Conservation (phyloP, 495 filamentous ascomycete species). For the Penicillium arizonense region DNA sequence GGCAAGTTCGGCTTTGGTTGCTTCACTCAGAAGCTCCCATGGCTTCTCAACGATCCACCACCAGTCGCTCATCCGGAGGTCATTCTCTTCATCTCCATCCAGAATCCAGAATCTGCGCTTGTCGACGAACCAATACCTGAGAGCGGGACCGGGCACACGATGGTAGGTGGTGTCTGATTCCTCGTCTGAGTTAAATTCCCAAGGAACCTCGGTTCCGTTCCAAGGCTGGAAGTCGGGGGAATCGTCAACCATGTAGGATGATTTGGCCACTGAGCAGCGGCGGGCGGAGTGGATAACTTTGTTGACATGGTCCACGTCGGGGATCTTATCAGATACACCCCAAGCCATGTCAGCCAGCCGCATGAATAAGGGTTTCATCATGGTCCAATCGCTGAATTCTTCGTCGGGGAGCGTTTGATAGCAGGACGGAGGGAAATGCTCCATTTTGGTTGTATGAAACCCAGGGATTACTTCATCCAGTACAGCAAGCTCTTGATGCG, state of each 20-base stretch:
- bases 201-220: slow-evolving; percentile 2
- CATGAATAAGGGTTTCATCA: slow-evolving; percentile 7
- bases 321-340: slow-evolving; percentile 6
- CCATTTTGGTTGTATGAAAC: no score
- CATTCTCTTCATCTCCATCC: background rate
- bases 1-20: background rate
- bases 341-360: slow-evolving; percentile 7
- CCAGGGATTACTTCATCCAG: background rate
- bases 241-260: slow-evolving; percentile 5
- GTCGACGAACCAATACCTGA: slow-evolving; percentile 9
- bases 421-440: background rate
- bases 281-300: slow-evolving; percentile 1
- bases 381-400: background rate
- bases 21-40: slow-evolving; percentile 7
- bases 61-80: background rate
- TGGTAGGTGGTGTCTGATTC: slow-evolving; percentile 2
- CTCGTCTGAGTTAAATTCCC: background rate
- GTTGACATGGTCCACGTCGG: slow-evolving; percentile 1
- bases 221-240: background rate
- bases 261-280: slow-evolving; percentile 1
- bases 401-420: slow-evolving; percentile 1
- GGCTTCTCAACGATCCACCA: slow-evolving; percentile 14
- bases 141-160: background rate
- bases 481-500: no score
- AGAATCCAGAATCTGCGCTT: slow-evolving; percentile 10